Conservation (phyloP, 306 rosid genomes). For the Sindora glabra region DNA sequence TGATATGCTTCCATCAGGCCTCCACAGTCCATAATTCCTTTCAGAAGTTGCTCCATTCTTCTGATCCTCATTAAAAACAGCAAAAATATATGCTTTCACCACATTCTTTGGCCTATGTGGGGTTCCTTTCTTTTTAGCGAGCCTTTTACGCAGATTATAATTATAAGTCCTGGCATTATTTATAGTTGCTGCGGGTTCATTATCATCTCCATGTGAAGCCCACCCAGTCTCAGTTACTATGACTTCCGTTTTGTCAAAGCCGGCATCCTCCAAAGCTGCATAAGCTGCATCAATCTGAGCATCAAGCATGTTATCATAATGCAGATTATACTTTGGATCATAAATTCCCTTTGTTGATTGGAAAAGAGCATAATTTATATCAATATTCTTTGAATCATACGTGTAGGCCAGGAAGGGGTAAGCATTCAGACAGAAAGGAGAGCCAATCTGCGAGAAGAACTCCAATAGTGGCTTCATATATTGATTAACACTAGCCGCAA, state of each 20-base stretch:
- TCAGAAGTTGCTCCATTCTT: slow-evolving; percentile 75
- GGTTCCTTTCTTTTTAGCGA: slow-evolving; percentile 91
- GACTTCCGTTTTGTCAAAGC: slow-evolving; percentile 75
- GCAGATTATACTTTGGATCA: slow-evolving; percentile 61
- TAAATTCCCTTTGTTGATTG: slow-evolving; percentile 55
- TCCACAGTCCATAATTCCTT: slow-evolving; percentile 79
- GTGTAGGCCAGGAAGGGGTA: slow-evolving; percentile 73
- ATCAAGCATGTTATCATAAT: slow-evolving; percentile 96
- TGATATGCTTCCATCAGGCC: slow-evolving; percentile 86
- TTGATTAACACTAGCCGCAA: slow-evolving; percentile 49
- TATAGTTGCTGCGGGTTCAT: slow-evolving; percentile 62
- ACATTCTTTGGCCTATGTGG: slow-evolving; percentile 74
- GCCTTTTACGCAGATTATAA: slow-evolving; percentile 81
- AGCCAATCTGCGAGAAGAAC: slow-evolving; percentile 72
- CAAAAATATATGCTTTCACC: slow-evolving; percentile 81
- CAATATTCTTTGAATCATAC: slow-evolving; percentile 59
- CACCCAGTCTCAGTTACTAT: slow-evolving; percentile 93
- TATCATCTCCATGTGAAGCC: slow-evolving; percentile 74
- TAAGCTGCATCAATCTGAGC: slow-evolving; percentile 97
- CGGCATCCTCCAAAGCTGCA: slow-evolving; percentile 79
- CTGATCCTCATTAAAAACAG: slow-evolving; percentile 67
- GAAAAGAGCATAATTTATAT: slow-evolving; percentile 89
- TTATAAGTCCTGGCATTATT: slow-evolving; percentile 80
- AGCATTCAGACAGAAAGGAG: slow-evolving; percentile 94
- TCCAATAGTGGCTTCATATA: slow-evolving; percentile 85